Evolutionary conservation across 2,329 filamentous ascomycete species (phyloP), one percentile per base, ranked within the genome.

Genomic region (Keithomyces neogunnii): DNA sequence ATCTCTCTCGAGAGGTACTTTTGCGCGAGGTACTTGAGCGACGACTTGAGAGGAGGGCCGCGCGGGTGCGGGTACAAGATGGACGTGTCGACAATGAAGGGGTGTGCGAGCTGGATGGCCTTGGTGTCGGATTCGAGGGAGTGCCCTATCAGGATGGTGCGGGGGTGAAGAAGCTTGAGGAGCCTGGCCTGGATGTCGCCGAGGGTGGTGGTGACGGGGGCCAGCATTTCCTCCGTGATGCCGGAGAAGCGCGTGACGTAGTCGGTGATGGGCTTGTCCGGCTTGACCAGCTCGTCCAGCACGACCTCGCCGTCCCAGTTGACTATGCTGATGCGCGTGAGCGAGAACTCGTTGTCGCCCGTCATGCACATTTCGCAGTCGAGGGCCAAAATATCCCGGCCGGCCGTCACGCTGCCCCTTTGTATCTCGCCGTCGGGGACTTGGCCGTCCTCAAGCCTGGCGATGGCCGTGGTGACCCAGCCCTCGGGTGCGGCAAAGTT

Each of bases 291-390:
- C 69, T 95, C 88, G 65, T 99, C 93, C 48, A 97, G 71, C 13
- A 96, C 75, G 8, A 88, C 79, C 35, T 82, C 80, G 47, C 91
- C 91, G 59, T 90, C 82, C 92, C 93, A 99, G 54, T 83, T 75
- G 6, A 99, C 74, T 39, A 97, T 68, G 64, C 90, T 96, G 64
- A 97, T 86, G 51, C 93, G 84, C 2, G 93, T 95, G 43, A 99
- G 81, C 36, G 91, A 89, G 56, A 86, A 89, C 57, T 88, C 81
- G 46, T 83, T 83, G 54, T 86, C 82, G 53, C 85, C 87, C 2
- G 90, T 95, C 70, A 89, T 84, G 66, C 91, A 96, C 93, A 99
- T 99, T 69, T 99, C 93, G 69, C 93, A 99, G 66, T 99, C 93
- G 50, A 99, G 75, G 1, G 89, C 86, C 47, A 95, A 73, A 9